These are phyloP conservation scores for Pseudozyma sp. DNA, from an alignment of 1,284 basidiomycete species.

Conservation along the genomic window DNA sequence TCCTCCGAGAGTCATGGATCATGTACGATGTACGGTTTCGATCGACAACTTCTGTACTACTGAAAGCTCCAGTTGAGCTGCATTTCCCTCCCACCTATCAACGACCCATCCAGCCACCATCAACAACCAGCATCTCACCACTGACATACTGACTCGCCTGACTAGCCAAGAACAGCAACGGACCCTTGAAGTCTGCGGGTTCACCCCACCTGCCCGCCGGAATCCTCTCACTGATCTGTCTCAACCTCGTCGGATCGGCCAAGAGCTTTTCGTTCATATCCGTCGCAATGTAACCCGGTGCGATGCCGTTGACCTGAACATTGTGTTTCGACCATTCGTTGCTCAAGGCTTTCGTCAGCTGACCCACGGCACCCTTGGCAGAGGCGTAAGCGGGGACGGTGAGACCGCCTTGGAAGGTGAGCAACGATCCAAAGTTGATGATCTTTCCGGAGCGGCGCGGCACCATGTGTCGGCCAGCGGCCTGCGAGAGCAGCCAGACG, in stretches of 20 bases:
- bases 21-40: too few relatives aligned
- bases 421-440: constrained; percentile 63
- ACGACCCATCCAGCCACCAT: constrained; percentile 66
- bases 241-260: constrained; percentile 78
- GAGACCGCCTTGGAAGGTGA: constrained; percentile 66
- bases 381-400: constrained; percentile 87
- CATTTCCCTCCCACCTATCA: constrained; percentile 3
- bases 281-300: constrained; percentile 68
- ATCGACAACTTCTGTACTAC: too few relatives aligned
- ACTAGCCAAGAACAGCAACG: constrained; percentile 88
- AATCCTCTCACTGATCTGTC: constrained; percentile 83
- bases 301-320: constrained; percentile 88
- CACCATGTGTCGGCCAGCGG: constrained; percentile 60
- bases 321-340: constrained; percentile 83
- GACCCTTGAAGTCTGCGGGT: constrained; percentile 89
- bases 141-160: constrained; percentile 87
- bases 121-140: constrained; percentile 76
- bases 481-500: constrained; percentile 56
- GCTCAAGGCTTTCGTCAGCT: constrained; percentile 70
- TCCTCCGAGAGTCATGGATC: too few relatives aligned
- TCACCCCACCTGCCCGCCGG: constrained; percentile 80
- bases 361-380: constrained; percentile 80
- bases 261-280: constrained; percentile 78
- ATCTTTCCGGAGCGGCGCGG: constrained; percentile 53
- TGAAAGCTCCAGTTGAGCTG: too few relatives aligned